These are phyloP conservation scores for Microbotryomycetes sp. DNA, from an alignment of 1,284 basidiomycete species.

Conservation along the genomic window DNA sequence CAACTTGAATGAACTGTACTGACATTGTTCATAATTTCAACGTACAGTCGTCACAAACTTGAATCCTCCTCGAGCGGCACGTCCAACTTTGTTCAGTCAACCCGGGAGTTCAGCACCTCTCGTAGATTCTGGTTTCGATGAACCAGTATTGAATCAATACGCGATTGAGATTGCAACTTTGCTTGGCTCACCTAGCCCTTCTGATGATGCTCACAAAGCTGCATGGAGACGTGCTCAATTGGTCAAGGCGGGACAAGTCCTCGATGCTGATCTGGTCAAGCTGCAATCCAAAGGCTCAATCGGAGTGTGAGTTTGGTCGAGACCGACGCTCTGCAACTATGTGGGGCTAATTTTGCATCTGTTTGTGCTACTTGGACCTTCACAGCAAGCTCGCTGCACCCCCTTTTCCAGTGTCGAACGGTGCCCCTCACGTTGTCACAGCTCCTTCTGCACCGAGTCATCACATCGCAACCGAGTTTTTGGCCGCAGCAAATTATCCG, in stretches of 20 bases:
- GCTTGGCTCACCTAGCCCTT: not conserved
- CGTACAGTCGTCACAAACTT: conserved; percentile 23
- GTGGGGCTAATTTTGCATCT: too few relatives aligned
- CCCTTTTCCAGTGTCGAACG: not conserved
- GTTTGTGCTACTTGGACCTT: not conserved
- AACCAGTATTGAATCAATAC: conserved; percentile 23
- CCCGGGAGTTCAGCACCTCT: not conserved
- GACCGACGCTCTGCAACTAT: too few relatives aligned
- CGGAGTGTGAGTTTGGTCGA: conserved; percentile 4
- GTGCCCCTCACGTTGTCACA: not conserved
- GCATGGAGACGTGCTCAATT: conserved; percentile 8
- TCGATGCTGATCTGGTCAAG: not conserved
- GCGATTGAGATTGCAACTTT: conserved; percentile 13
- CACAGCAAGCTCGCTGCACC: not conserved
- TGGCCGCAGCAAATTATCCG: conserved; percentile 7
- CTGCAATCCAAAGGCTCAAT: not conserved
- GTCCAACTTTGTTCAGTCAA: conserved; percentile 19
- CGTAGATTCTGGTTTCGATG: conserved; percentile 9
- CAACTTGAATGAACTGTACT: not conserved
- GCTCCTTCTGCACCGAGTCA: not conserved
- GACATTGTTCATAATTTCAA: not conserved
- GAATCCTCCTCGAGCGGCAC: conserved; percentile 2
- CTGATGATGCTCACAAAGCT: not conserved
- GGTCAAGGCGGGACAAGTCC: not conserved
- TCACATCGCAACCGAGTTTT: conserved; percentile 7